Conservation (phyloP, 495 filamentous ascomycete species). For the Penicillium steckii region DNA sequence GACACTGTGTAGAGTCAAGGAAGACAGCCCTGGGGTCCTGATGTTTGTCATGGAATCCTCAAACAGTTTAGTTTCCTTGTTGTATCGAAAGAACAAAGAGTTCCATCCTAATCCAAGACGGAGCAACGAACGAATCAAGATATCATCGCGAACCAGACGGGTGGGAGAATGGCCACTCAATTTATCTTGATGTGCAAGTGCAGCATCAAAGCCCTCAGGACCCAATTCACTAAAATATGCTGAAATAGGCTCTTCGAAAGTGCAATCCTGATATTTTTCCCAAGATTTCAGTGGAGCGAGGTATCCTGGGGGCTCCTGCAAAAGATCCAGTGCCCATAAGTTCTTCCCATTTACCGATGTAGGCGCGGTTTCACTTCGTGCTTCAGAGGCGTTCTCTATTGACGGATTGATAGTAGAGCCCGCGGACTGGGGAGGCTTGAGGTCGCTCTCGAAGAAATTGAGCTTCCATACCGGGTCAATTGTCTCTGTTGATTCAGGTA, state of each 20-base stretch:
- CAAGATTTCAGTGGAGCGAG: constrained; percentile 60
- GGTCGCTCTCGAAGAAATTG: constrained; percentile 29
- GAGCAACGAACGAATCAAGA: constrained; percentile 62
- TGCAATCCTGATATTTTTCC: constrained; percentile 61
- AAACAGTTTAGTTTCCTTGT: constrained; percentile 57
- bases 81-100: constrained; percentile 75
- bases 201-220: constrained; percentile 68
- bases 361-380: constrained; percentile 3
- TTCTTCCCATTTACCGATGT: constrained; percentile 38
- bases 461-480: constrained; percentile 31
- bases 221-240: constrained; percentile 79
- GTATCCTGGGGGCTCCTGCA: constrained; percentile 8
- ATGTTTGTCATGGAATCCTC: constrained; percentile 50
- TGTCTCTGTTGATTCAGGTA: constrained; percentile 20
- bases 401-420: constrained; percentile 30
- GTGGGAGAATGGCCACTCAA: constrained; percentile 8
- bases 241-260: constrained; percentile 44
- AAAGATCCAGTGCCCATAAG: constrained; percentile 51
- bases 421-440: constrained; percentile 15
- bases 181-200: constrained; percentile 37
- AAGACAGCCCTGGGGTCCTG: constrained; percentile 69
- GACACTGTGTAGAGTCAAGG: constrained; percentile 53
- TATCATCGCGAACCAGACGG: constrained; percentile 34
- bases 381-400: constrained; percentile 25
- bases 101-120: constrained; percentile 77